These are phyloP conservation scores for Neolentinus lepideus DNA, from an alignment of 1,284 basidiomycete species.

Conservation along the genomic window DNA sequence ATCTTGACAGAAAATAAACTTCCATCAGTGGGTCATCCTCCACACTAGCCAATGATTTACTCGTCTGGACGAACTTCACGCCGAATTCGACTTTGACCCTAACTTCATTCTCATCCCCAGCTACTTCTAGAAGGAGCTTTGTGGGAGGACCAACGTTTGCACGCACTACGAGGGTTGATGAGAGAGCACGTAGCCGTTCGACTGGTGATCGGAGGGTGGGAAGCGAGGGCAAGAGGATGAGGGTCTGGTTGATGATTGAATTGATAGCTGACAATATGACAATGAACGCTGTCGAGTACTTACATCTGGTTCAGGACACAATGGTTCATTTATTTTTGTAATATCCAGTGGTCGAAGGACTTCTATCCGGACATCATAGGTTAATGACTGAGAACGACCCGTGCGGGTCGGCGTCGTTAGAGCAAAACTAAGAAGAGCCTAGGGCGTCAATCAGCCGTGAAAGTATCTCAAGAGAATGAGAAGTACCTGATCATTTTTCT, in stretches of 20 bases:
- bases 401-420: slow-evolving; percentile 40
- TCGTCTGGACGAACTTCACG: slow-evolving; percentile 60
- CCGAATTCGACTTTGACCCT: slow-evolving; percentile 78
- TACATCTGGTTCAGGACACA: slow-evolving; percentile 87
- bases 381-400: slow-evolving; percentile 49
- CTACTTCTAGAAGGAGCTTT: slow-evolving; percentile 43
- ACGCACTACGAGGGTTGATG: slow-evolving; percentile 66
- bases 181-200: slow-evolving; percentile 68
- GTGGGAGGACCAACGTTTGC: slow-evolving; percentile 47
- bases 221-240: slow-evolving; percentile 76
- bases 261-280: background rate
- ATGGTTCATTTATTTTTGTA: slow-evolving; percentile 67
- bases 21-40: too few relatives aligned
- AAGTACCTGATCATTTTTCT: slow-evolving; percentile 72
- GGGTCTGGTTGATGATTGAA: slow-evolving; percentile 46
- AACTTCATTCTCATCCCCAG: slow-evolving; percentile 63
- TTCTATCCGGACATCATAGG: slow-evolving; percentile 72
- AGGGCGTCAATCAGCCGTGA: background rate
- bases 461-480: slow-evolving; percentile 22
- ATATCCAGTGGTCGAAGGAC: slow-evolving; percentile 73
- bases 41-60: slow-evolving; percentile 30
- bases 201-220: slow-evolving; percentile 75
- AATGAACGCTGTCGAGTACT: slow-evolving; percentile 18
- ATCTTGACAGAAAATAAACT: slow-evolving; percentile 3
- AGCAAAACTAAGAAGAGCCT: background rate